Conservation (phyloP, 306 rosid species). For the Cotoneaster glaucophyllus region DNA sequence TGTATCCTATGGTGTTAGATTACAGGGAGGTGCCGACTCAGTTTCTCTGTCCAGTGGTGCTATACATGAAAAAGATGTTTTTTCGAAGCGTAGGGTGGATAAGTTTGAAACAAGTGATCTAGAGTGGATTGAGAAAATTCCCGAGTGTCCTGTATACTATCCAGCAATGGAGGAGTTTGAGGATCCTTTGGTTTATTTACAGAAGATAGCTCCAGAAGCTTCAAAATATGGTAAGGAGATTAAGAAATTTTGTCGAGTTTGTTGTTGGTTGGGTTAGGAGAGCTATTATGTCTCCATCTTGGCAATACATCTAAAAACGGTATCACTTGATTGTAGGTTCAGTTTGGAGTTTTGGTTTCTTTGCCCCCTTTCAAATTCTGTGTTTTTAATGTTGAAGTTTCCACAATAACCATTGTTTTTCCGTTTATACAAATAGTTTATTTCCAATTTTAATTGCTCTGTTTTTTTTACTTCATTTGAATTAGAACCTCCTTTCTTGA, state of each 20-base stretch:
- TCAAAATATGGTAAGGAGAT: conserved; percentile 67
- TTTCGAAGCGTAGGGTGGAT: conserved; percentile 71
- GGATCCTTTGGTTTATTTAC: conserved; percentile 87
- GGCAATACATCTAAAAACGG: not conserved
- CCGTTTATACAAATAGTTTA: not conserved
- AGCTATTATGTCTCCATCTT: not conserved
- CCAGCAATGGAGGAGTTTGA: conserved; percentile 90
- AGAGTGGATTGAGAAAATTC: conserved; percentile 78
- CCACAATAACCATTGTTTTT: not conserved
- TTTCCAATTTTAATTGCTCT: not conserved
- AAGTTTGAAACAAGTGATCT: conserved; percentile 77
- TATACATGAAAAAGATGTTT: conserved; percentile 27
- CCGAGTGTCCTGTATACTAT: conserved; percentile 81
- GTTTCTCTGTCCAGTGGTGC: conserved; percentile 17
- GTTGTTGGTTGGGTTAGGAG: not conserved
- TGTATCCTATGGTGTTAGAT: conserved; percentile 55
- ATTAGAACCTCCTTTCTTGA: not conserved
- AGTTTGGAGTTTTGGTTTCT: not conserved
- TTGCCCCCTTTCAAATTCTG: not conserved
- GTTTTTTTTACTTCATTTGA: not conserved
- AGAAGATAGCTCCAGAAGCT: conserved; percentile 94
- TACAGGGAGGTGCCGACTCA: conserved; percentile 45
- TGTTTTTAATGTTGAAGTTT: not conserved
- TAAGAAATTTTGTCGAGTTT: not conserved
- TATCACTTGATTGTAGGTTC: not conserved